A percentile compares a stretch with the other conserved stretches of the same genome.
Conservation (phyloP, 306 rosid genomes). For the Castanopsis chinensis region DNA sequence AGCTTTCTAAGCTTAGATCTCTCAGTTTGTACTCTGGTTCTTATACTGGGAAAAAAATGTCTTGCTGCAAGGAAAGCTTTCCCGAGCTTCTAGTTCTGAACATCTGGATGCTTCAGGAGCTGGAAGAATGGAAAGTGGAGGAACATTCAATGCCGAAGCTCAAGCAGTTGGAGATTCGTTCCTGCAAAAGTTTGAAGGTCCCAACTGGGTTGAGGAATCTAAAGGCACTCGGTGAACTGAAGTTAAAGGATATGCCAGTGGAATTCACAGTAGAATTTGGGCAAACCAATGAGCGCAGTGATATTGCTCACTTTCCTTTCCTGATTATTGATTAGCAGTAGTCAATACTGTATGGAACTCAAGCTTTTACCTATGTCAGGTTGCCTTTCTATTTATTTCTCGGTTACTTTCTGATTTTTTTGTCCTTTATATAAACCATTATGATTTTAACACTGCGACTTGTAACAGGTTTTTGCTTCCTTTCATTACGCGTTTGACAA, state of each 20-base stretch:
- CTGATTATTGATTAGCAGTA: too few species aligned
- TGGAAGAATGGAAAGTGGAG: background rate
- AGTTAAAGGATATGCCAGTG: constrained; percentile 26
- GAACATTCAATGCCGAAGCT: background rate
- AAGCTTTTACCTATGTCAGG: too few species aligned
- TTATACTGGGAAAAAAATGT: constrained; percentile 4
- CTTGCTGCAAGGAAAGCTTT: constrained; percentile 1
- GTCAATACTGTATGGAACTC: too few species aligned
- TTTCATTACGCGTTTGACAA: too few species aligned
- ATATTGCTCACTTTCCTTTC: too few species aligned
- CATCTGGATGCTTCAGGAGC: constrained; percentile 27
- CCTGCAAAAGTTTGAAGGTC: background rate
- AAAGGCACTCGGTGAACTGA: constrained; percentile 30
- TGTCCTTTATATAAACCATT: too few species aligned
- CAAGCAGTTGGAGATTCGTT: constrained; percentile 28
- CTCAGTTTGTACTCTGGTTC: constrained; percentile 28
- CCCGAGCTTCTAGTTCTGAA: constrained; percentile 31
- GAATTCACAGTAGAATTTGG: background rate
- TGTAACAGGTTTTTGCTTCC: too few species aligned
- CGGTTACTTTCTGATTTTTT: too few species aligned
- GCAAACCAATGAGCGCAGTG: background rate
- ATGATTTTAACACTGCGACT: too few species aligned
- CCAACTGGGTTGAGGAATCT: constrained; percentile 24
- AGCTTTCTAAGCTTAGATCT: constrained; percentile 24
- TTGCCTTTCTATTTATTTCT: too few species aligned